Conservation (phyloP, 2,329 filamentous ascomycete species). For the Epichloe elymi region DNA sequence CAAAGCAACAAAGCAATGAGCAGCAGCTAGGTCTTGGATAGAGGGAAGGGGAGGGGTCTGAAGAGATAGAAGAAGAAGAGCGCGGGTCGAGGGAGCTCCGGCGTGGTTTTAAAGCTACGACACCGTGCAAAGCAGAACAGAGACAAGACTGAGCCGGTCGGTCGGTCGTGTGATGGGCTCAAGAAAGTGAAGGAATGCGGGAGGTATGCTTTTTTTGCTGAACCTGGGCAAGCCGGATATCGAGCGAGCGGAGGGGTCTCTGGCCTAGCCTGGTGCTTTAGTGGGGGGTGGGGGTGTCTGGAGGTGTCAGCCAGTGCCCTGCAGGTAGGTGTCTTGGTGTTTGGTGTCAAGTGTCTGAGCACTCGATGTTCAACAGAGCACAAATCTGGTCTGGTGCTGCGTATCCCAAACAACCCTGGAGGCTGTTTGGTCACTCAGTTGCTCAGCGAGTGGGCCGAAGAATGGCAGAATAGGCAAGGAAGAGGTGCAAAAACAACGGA, state of each 20-base stretch:
- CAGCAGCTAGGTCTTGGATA: neutral
- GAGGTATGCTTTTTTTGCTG: neutral
- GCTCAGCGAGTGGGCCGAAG: neutral
- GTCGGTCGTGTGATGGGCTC: neutral
- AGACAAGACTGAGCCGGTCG: constrained; percentile 1
- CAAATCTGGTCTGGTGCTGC: neutral
- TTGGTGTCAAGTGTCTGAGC: neutral
- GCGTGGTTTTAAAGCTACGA: constrained; percentile 4
- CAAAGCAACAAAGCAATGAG: constrained; percentile 8
- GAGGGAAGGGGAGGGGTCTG: constrained; percentile 3
- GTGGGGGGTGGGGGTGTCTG: neutral
- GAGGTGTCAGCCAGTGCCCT: neutral
- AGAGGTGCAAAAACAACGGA: no score
- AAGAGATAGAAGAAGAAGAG: constrained; percentile 5
- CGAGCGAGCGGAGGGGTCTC: neutral
- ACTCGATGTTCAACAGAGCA: neutral
- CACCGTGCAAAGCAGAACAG: neutral
- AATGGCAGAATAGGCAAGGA: no score
- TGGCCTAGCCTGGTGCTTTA: neutral
- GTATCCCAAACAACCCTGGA: neutral
- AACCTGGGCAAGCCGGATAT: neutral
- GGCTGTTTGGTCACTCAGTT: neutral
- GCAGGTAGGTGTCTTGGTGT: neutral
- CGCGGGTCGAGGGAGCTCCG: constrained; percentile 5
- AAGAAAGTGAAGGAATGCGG: neutral